Evolutionary conservation across 352 stramenopile genomes (phyloP).

Genomic region (Globisporangium megalacanthum): DNA sequence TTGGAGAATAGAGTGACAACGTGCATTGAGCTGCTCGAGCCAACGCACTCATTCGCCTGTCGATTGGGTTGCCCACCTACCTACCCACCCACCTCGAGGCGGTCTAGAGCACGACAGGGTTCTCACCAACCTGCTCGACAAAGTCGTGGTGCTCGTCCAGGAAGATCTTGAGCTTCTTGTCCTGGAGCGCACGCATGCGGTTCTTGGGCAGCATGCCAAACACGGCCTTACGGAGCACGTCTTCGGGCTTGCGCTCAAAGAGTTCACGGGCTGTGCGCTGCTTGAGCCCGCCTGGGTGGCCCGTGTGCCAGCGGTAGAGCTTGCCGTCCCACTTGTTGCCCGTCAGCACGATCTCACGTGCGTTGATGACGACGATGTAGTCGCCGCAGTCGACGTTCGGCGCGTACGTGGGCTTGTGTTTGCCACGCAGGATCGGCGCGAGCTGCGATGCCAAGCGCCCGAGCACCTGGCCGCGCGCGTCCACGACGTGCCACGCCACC

Average conservation of each 20-base stretch:
- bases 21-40: neutral
- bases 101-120: conserved; percentile 74
- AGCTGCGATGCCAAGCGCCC: conserved; percentile 95
- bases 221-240: conserved; percentile 95
- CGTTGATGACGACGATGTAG: conserved; percentile 97
- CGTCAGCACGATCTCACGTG: conserved; percentile 93
- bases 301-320: conserved; percentile 98
- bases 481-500: conserved; percentile 94
- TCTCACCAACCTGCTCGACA: conserved; percentile 78
- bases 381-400: conserved; percentile 98
- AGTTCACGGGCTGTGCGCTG: conserved; percentile 92
- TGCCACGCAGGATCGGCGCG: conserved; percentile 94
- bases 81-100: too few relatives aligned
- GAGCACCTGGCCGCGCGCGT: conserved; percentile 94
- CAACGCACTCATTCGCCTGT: neutral
- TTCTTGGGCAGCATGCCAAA: conserved; percentile 98
- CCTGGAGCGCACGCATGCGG: conserved; percentile 92
- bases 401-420: conserved; percentile 98
- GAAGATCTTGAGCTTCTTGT: conserved; percentile 97
- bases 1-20: neutral
- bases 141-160: conserved; percentile 92
- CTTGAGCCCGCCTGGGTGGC: conserved; percentile 96
- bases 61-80: neutral
- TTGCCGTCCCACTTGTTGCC: conserved; percentile 97
- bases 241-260: conserved; percentile 92